phyloP scores from a whole-genome alignment of 192 early-diverging fungal genomes.

The Rhizophagus clarus region DNA sequence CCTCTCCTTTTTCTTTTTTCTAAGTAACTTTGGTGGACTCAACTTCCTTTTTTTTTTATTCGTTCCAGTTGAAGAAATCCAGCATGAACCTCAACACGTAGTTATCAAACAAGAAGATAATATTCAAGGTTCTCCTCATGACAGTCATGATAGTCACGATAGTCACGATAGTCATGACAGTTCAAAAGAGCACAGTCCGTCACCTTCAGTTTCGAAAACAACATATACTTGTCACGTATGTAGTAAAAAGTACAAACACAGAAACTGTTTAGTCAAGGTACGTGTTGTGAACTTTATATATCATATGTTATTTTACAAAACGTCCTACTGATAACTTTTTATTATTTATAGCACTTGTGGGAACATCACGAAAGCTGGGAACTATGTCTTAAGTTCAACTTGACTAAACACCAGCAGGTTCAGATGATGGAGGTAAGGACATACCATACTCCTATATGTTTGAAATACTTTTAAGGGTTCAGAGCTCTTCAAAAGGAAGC shows the following conservation, averaged over 20 bases:
- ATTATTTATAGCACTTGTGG: constrained; percentile 49
- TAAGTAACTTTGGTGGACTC: background rate
- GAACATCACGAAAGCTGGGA: constrained; percentile 69
- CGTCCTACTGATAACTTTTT: background rate
- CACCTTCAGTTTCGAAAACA: constrained; percentile 32
- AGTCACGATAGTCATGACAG: background rate
- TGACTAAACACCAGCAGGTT: constrained; percentile 67
- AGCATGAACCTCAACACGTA: constrained; percentile 12
- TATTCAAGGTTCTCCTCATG: background rate
- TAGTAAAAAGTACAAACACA: constrained; percentile 64
- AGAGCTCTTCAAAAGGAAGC: background rate
- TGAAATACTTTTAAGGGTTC: background rate
- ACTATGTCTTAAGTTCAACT: constrained; percentile 60
- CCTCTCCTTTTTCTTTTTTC: background rate
- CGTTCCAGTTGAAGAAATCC: background rate
- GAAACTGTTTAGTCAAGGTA: constrained; percentile 57
- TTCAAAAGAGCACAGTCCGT: constrained; percentile 21
- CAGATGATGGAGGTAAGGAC: constrained; percentile 64
- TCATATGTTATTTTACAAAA: background rate
- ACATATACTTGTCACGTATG: constrained; percentile 56
- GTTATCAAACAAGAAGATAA: background rate
- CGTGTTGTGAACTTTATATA: background rate
- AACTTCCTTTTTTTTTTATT: background rate
- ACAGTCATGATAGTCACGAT: background rate
- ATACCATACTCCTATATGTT: background rate